phyloP scores from a whole-genome alignment of 2,329 filamentous ascomycete genomes.

The Colletotrichum cordylinicola region DNA sequence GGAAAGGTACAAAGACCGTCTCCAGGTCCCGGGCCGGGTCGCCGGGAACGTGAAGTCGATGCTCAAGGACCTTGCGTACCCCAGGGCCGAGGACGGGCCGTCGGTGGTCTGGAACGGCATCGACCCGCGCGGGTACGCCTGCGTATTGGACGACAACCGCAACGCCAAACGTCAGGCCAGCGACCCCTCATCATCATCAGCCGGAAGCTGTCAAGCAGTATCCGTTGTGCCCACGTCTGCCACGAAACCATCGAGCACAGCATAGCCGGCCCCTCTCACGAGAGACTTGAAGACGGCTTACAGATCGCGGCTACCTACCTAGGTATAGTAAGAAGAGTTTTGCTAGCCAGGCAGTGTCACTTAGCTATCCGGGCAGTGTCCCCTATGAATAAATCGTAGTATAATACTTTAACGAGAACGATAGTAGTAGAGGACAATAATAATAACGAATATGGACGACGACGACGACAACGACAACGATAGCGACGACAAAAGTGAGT shows the following conservation, averaged over 20 bases:
- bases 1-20: not conserved
- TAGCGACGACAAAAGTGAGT: too few species aligned
- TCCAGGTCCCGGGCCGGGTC: not conserved
- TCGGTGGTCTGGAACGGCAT: slow-evolving; percentile 9
- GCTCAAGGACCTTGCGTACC: not conserved
- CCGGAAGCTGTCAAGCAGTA: not conserved
- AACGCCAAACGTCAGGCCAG: too few species aligned
- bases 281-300: too few species aligned
- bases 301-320: not conserved
- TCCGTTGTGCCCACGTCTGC: not conserved
- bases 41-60: slow-evolving; percentile 1
- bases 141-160: not conserved
- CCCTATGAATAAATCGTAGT: too few species aligned
- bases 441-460: too few species aligned
- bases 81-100: not conserved
- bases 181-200: not conserved
- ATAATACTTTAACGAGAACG: too few species aligned
- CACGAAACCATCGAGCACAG: not conserved
- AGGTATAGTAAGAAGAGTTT: not conserved
- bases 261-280: not conserved
- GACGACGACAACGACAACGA: too few species aligned
- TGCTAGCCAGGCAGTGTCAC: too few species aligned
- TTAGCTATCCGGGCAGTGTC: too few species aligned
- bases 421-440: too few species aligned
- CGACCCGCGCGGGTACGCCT: not conserved